Percentiles rank a stretch among this genome's conserved stretches.
Conservation (phyloP, 2,329 filamentous ascomycete genomes). For the Penicillium sp. region DNA sequence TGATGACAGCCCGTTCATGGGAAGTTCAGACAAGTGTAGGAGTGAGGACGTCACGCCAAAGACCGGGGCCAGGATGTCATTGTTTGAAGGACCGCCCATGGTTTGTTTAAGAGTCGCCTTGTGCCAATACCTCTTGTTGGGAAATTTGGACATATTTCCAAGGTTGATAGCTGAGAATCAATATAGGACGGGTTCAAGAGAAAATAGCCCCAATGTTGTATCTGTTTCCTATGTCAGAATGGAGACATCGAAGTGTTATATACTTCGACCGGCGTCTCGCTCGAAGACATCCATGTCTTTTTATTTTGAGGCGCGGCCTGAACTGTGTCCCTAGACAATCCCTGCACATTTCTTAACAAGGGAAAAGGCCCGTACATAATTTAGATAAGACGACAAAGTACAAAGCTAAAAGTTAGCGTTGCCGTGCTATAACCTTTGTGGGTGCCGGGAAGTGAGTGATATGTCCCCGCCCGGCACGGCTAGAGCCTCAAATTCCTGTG, state of each 20-base stretch:
- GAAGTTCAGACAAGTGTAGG: not conserved
- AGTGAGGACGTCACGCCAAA: not conserved
- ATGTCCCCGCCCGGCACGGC: not conserved
- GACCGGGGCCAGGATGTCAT: not conserved
- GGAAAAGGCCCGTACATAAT: no score
- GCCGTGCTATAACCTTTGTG: not conserved
- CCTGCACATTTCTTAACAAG: no score
- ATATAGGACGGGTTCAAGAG: not conserved
- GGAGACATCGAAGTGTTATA: no score
- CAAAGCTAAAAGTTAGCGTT: no score
- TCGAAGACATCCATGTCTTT: no score
- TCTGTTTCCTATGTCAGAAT: not conserved
- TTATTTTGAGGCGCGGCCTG: no score
- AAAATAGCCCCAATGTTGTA: not conserved
- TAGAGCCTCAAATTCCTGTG: not conserved
- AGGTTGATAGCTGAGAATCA: not conserved
- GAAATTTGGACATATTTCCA: not conserved
- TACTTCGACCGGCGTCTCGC: no score
- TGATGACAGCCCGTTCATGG: not conserved
- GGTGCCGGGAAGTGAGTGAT: not conserved
- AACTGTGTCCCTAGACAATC: no score
- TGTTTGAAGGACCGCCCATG: not conserved
- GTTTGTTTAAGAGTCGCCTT: not conserved
- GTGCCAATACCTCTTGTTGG: not conserved
- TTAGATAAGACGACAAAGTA: no score